Percentiles rank a stretch among this genome's conserved stretches.
Conservation (phyloP, 31 red algal genomes). For the Pterothamnion heteromorphum region DNA sequence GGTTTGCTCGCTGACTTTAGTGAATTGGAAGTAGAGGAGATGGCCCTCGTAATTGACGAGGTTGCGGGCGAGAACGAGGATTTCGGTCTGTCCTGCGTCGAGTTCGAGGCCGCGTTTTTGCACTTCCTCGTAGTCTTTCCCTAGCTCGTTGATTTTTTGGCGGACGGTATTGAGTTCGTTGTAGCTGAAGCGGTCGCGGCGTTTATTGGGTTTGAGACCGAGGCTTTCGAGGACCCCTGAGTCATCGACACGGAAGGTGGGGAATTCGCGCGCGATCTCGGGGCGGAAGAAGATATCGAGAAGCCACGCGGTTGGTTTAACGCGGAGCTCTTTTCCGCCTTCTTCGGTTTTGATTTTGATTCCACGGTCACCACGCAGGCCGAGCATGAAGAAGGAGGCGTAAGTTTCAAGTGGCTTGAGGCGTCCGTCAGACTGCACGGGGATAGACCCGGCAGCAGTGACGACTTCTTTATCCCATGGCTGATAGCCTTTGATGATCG, state of each 20-base stretch:
- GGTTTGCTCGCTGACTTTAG: too few relatives aligned
- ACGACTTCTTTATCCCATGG: neutral
- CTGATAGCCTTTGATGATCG: neutral
- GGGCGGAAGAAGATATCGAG: neutral
- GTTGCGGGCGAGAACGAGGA: neutral
- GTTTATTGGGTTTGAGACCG: neutral
- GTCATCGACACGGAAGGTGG: neutral
- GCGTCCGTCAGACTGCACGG: neutral
- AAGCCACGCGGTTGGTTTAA: neutral
- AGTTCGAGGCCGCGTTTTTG: neutral
- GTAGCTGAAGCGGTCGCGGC: neutral
- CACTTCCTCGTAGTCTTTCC: neutral
- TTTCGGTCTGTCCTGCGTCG: neutral
- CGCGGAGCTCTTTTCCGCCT: neutral
- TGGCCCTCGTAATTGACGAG: neutral
- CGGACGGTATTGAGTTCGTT: neutral
- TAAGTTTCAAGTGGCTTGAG: neutral
- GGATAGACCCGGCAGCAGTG: neutral
- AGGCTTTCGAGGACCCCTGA: neutral
- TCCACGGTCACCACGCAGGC: neutral
- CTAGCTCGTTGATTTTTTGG: neutral
- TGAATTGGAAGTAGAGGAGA: neutral
- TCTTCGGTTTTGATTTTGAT: neutral
- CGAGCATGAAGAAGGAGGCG: neutral
- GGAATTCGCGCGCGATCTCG: neutral